Evolutionary conservation across 306 rosid species (phyloP).

Genomic region (Cucurbita pepo): DNA sequence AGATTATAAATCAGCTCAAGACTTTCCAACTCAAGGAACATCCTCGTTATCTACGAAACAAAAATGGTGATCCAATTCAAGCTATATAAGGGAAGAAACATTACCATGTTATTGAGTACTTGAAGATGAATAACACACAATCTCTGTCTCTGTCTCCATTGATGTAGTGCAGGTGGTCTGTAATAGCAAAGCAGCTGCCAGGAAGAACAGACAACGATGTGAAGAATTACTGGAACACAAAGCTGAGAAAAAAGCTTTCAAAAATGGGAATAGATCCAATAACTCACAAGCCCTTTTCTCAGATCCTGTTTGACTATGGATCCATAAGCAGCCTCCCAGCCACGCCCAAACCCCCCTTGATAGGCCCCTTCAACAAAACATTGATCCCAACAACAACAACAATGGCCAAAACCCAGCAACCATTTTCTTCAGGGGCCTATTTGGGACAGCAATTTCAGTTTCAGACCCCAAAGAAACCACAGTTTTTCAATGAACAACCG

Average conservation of each 20-base stretch:
- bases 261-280: slow-evolving; percentile 86
- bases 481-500: slow-evolving; percentile 40
- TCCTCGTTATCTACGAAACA: neutral
- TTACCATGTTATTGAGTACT: neutral
- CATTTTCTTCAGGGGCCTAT: slow-evolving; percentile 18
- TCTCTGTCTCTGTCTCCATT: neutral
- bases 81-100: neutral
- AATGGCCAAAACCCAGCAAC: slow-evolving; percentile 15
- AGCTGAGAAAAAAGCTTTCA: slow-evolving; percentile 72
- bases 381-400: neutral
- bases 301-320: slow-evolving; percentile 64
- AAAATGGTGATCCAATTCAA: neutral
- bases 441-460: slow-evolving; percentile 22
- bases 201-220: slow-evolving; percentile 98
- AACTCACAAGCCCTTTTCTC: slow-evolving; percentile 76
- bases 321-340: slow-evolving; percentile 34
- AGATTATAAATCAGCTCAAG: neutral
- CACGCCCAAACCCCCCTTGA: slow-evolving; percentile 13
- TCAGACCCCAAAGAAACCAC: slow-evolving; percentile 23
- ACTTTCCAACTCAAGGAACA: neutral
- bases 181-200: slow-evolving; percentile 57
- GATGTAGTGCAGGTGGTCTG: slow-evolving; percentile 58
- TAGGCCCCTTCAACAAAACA: slow-evolving; percentile 4
- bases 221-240: slow-evolving; percentile 93
- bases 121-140: neutral